Percentiles rank a stretch among this genome's conserved stretches.
Evolutionary conservation across 1,284 basidiomycete species (phyloP).

Genomic region (Ceratobasidium sp.): DNA sequence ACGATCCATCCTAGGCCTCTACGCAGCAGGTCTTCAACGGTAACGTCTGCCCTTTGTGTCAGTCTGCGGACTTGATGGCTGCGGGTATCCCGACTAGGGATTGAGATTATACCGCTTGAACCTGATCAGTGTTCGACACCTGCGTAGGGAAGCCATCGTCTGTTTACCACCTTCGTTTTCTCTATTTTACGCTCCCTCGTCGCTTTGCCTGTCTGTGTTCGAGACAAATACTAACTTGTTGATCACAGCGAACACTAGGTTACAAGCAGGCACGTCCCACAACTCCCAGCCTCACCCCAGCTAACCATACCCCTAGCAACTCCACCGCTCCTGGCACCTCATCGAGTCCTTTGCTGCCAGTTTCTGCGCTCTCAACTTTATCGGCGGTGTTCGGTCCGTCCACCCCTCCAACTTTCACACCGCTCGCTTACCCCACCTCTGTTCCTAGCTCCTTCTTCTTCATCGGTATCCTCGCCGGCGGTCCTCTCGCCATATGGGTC

Average conservation of each 20-base stretch:
- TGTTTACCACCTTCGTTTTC: slow-evolving; percentile 64
- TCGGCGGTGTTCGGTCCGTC: slow-evolving; percentile 80
- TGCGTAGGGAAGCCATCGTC: slow-evolving; percentile 86
- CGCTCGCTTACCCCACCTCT: slow-evolving; percentile 38
- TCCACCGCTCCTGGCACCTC: slow-evolving; percentile 84
- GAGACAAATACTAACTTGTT: not conserved
- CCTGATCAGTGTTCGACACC: slow-evolving; percentile 93
- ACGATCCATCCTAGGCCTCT: slow-evolving; percentile 49
- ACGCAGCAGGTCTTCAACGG: slow-evolving; percentile 56
- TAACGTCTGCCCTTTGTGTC: slow-evolving; percentile 61
- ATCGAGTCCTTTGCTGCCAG: slow-evolving; percentile 87
- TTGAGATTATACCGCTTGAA: slow-evolving; percentile 96
- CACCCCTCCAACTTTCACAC: not conserved
- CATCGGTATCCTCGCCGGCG: slow-evolving; percentile 84
- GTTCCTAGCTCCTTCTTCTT: slow-evolving; percentile 76
- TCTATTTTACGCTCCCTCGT: slow-evolving; percentile 37
- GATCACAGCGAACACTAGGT: slow-evolving; percentile 74
- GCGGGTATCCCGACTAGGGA: slow-evolving; percentile 82
- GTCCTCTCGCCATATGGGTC: slow-evolving; percentile 77
- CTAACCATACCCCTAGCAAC: slow-evolving; percentile 64
- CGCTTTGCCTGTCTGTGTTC: not conserved
- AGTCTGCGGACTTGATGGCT: slow-evolving; percentile 66
- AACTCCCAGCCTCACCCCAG: not conserved
- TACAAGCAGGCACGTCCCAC: slow-evolving; percentile 75
- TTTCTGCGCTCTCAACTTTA: slow-evolving; percentile 87